Evolutionary conservation across 2,329 filamentous ascomycete genomes (phyloP).

Genomic region (Achaetomium macrosporum): DNA sequence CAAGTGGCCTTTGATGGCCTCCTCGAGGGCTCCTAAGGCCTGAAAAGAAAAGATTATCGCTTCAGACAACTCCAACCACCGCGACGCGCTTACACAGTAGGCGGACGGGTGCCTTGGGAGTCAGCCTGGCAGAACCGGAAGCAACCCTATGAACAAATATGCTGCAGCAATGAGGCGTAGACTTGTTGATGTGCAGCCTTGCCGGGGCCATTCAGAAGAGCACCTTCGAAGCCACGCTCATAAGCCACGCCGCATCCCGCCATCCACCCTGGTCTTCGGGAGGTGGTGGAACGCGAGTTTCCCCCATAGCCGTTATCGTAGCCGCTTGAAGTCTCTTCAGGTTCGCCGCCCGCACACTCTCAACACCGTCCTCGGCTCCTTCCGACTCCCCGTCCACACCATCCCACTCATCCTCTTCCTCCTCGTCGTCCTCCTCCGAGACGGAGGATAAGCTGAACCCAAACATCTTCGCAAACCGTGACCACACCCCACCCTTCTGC

Average conservation of each 20-base stretch:
- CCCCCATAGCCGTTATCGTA: slow-evolving; percentile 34
- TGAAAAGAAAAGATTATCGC: too few species aligned
- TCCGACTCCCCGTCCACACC: slow-evolving; percentile 30
- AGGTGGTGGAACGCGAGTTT: slow-evolving; percentile 38
- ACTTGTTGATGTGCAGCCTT: too few species aligned
- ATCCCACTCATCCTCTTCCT: slow-evolving; percentile 31
- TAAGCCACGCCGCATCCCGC: slow-evolving; percentile 62
- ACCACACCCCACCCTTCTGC: slow-evolving; percentile 45
- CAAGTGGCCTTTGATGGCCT: too few species aligned
- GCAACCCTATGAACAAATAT: too few species aligned
- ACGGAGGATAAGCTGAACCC: slow-evolving; percentile 45
- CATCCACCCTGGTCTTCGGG: slow-evolving; percentile 54
- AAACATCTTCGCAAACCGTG: slow-evolving; percentile 58
- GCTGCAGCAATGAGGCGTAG: too few species aligned
- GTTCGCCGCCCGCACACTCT: slow-evolving; percentile 27
- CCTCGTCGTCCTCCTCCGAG: slow-evolving; percentile 52
- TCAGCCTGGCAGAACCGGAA: too few species aligned
- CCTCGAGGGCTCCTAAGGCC: too few species aligned
- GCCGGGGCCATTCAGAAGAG: too few species aligned
- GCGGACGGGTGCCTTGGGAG: too few species aligned
- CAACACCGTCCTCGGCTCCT: slow-evolving; percentile 21
- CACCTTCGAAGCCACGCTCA: too few species aligned
- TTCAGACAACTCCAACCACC: too few species aligned
- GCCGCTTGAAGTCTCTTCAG: slow-evolving; percentile 37
- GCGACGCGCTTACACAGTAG: too few species aligned